Evolutionary conservation across 176 grass and related monocot genomes (phyloP).

Genomic region (Tuctoria greenei): DNA sequence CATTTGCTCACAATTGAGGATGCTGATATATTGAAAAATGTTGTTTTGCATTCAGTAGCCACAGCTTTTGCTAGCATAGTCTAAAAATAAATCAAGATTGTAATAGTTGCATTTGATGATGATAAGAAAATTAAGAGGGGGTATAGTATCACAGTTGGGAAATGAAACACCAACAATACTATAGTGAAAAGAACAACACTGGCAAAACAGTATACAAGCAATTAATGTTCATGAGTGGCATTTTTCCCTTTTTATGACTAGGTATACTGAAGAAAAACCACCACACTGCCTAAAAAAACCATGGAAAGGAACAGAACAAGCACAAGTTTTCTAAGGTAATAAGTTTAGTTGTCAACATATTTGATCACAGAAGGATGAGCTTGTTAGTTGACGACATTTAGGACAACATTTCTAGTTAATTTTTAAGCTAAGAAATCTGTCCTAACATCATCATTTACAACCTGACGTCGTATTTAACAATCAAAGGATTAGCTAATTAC

Average conservation of each 20-base stretch:
- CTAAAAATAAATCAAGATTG: constrained; percentile 49
- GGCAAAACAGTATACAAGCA: not conserved
- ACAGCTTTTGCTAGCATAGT: constrained; percentile 99
- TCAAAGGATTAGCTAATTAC: not conserved
- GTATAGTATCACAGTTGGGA: not conserved
- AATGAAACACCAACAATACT: not conserved
- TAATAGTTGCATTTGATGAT: not conserved
- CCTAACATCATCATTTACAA: not conserved
- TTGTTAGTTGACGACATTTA: not conserved
- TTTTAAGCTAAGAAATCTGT: not conserved
- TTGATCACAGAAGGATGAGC: not conserved
- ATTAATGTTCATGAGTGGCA: not conserved
- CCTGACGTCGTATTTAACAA: not conserved
- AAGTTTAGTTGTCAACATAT: not conserved
- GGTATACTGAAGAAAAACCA: not conserved
- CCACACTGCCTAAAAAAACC: no score
- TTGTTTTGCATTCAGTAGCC: constrained; percentile 92
- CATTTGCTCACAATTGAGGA: constrained; percentile 97
- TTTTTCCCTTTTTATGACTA: constrained; percentile 11
- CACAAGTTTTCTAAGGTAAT: not conserved
- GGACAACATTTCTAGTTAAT: not conserved
- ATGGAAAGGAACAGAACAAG: constrained; percentile 4
- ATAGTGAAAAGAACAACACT: not conserved
- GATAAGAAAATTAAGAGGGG: constrained; percentile 28
- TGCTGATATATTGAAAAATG: constrained; percentile 97